phyloP scores from a whole-genome alignment of 192 early-diverging fungal species.

The Coemansia sp. region DNA sequence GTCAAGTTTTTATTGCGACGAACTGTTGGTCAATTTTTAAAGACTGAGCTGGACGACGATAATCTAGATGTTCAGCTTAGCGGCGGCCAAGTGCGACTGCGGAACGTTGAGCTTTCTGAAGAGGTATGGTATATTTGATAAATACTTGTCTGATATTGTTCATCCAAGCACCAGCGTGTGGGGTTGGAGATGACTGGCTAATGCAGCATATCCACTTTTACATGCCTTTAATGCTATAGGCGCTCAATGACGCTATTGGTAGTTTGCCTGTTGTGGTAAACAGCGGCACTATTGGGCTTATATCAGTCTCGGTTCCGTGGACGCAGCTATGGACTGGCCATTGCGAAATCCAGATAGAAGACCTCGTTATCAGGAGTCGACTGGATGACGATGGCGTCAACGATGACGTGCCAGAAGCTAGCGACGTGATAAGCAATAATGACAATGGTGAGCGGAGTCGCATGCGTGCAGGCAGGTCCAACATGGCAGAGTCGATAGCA shows the following conservation, averaged over 20 bases:
- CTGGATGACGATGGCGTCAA: constrained; percentile 19
- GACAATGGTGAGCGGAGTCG: constrained; percentile 14
- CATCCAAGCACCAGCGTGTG: background rate
- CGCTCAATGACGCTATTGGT: constrained; percentile 67
- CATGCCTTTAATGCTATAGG: constrained; percentile 49
- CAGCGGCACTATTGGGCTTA: constrained; percentile 66
- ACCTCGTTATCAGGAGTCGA: constrained; percentile 58
- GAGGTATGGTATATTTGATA: constrained; percentile 55
- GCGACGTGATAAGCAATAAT: constrained; percentile 12
- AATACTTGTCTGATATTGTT: background rate
- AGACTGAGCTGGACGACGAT: constrained; percentile 70
- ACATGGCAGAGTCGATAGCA: constrained; percentile 41
- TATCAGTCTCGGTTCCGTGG: constrained; percentile 78
- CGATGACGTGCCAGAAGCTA: constrained; percentile 4
- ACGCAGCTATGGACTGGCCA: constrained; percentile 79
- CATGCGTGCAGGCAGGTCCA: constrained; percentile 8
- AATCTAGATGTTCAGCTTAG: constrained; percentile 84
- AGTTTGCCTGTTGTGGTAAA: constrained; percentile 70
- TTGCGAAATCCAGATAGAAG: constrained; percentile 70
- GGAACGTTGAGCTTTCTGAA: constrained; percentile 76
- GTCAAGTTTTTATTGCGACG: constrained; percentile 78
- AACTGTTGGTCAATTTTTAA: constrained; percentile 83
- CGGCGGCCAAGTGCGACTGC: constrained; percentile 71
- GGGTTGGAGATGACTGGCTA: background rate
- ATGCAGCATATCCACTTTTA: background rate